Conservation (phyloP, 2,329 filamentous ascomycete genomes). For the Claviceps maximensis region DNA sequence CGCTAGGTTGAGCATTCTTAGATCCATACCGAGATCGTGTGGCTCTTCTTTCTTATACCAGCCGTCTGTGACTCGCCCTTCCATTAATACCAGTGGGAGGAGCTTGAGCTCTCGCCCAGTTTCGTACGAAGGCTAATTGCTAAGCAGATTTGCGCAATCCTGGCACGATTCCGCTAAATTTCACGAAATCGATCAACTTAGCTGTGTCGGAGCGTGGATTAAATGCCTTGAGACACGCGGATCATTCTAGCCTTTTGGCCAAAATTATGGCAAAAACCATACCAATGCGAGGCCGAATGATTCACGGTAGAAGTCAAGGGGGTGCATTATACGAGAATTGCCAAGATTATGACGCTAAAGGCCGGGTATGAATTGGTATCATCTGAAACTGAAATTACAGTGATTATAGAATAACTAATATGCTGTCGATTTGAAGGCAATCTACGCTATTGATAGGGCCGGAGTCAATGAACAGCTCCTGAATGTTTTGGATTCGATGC, state of each 20-base stretch:
- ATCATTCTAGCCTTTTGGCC: constrained; percentile 54
- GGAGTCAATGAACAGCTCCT: constrained; percentile 73
- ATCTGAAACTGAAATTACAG: too few relatives aligned
- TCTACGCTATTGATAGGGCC: constrained; percentile 75
- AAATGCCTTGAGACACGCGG: constrained; percentile 65
- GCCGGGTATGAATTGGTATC: constrained; percentile 45
- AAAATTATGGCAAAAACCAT: constrained; percentile 66
- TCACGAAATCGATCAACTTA: constrained; percentile 97
- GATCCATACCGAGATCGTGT: neutral
- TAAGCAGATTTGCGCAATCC: constrained; percentile 72
- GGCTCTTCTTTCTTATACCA: neutral
- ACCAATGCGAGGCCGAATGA: constrained; percentile 94
- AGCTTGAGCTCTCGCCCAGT: neutral
- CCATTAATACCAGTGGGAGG: neutral
- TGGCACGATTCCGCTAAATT: constrained; percentile 74
- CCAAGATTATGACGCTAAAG: constrained; percentile 86
- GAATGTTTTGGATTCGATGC: constrained; percentile 67
- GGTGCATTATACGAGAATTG: constrained; percentile 63
- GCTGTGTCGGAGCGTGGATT: constrained; percentile 90
- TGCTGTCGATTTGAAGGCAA: constrained; percentile 40
- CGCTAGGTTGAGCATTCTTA: neutral
- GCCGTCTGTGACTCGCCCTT: neutral
- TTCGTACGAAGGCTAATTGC: neutral
- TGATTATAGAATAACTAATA: neutral
- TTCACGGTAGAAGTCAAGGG: constrained; percentile 56